Evolutionary conservation across 2,329 filamentous ascomycete genomes (phyloP), one percentile per base, ranked within the genome.

Genomic region (Lasiodiplodia citricola): DNA sequence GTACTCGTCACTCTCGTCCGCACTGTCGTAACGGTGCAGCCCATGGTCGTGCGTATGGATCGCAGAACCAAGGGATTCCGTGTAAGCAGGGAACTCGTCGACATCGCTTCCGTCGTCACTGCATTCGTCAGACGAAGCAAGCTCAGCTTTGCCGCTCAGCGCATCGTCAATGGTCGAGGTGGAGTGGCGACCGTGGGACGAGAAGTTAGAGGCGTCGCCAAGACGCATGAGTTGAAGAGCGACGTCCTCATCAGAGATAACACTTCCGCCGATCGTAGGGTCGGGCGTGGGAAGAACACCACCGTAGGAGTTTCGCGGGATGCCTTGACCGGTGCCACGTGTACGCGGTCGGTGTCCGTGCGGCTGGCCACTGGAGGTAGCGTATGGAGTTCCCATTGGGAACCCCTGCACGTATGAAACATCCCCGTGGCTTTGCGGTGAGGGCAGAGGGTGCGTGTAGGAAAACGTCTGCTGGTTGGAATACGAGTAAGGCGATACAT

Each of bases 211-310:
- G 74, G 94, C 93, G 78, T 97, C 94, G 56, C 96, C 94, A 67
- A 99, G 87, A 74, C 95, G 92, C 90, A 99, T 98, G 75, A 99
- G 86, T 82, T 98, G 96, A 77, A 97, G 91, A 68, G 96, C 96
- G 71, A 98, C 96, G 81, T 99, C 96, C 80, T 99, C 96, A 78
- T 99, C 96, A 16, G 95, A 98, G 80, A 99, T 95, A 80, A 93
- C 96, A 81, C 95, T 98, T 47, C 77, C 78, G 67, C 93, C 93
- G 74, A 98, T 92, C 14, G 96, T 99, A n/a, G 95, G 95, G 75
- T 98, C 96, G 31, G 96, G 96, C 2, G 96, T 99, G 23, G 94
- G 94, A 58, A 75, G 69, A 50, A 70, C 74, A 67, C 90, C 89
- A 71, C 84, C 79, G 44, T 74, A 77, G 60, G 80, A 82, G 56